Evolutionary conservation across 2,329 filamentous ascomycete genomes (phyloP), one percentile per base, ranked within the genome.

Genomic region (Pseudocercospora crystallina): DNA sequence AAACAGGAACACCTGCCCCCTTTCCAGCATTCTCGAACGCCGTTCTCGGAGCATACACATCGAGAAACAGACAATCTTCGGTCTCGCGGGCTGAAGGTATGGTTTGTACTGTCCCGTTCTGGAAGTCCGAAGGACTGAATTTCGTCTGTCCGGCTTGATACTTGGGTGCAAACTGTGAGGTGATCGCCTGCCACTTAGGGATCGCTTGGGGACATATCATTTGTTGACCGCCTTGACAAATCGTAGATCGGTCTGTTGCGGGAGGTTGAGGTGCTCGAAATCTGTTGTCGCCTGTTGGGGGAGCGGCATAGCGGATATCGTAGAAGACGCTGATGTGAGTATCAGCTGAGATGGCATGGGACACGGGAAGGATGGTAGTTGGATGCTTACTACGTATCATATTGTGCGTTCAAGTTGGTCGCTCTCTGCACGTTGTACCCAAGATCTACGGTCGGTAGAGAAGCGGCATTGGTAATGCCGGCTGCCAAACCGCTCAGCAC

Each of bases 11-110:
- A 65, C 70, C 63, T 66, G 20, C 31, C 61, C 70, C 48, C 59
- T 71, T 59, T 56, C 64, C 52, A 8, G 56, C 49, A 15, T 59
- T 60, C n/a, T 71, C 54, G 55, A 68, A 70, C 10, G 68, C 62
- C 8, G 52, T 36, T 50, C 70, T 49, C n/a, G 71, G 68, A 7
- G 84, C 81, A 59, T 80, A 84, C 5, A 85, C 74, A 48, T 85
- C 79, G 8, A 89, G 72, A 56, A 85, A 86, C 2, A 91, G 76
- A 63, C 88, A 92, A 59, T 88, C 85, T 50, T 70, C 72, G 3
- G 65, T 71, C 15, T 68, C 67, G 12, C 56, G 57, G 5, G 61
- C 43, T 54, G 32, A 58, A 54, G 34, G 41, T 8, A 56, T 62
- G 71, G 51, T 58, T 62, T n/a, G 36, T 11, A 38, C 33, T 15